Percentiles rank a stretch among this genome's conserved stretches.
Conservation (phyloP, 2,329 filamentous ascomycete genomes). For the Hymenotorrendiella dingleyae region DNA sequence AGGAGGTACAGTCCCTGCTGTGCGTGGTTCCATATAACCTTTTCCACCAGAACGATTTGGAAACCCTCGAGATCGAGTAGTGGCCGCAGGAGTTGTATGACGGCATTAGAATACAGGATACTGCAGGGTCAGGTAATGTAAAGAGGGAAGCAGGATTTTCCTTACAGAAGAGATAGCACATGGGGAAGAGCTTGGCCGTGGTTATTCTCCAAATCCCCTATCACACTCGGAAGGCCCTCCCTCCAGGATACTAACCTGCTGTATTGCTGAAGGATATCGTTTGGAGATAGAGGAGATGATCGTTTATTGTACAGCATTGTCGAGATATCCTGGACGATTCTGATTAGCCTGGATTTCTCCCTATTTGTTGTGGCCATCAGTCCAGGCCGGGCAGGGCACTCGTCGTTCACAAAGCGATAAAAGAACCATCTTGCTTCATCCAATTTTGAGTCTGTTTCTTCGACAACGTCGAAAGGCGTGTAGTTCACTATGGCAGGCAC, state of each 20-base stretch:
- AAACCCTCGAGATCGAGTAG: constrained; percentile 26
- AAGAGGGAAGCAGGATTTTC: background rate
- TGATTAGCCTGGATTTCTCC: constrained; percentile 27
- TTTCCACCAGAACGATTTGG: constrained; percentile 20
- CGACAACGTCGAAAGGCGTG: constrained; percentile 7
- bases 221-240: constrained; percentile 20
- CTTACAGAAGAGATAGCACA: constrained; percentile 31
- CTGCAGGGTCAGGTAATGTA: constrained; percentile 20
- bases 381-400: constrained; percentile 18
- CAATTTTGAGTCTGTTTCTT: constrained; percentile 12
- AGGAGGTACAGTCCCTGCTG: constrained; percentile 30
- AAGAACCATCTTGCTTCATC: constrained; percentile 24
- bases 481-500: constrained; percentile 13
- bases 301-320: constrained; percentile 22
- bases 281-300: constrained; percentile 15
- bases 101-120: constrained; percentile 27
- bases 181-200: constrained; percentile 26
- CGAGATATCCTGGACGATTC: constrained; percentile 24
- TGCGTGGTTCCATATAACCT: constrained; percentile 27
- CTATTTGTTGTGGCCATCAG: constrained; percentile 27
- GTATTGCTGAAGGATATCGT: constrained; percentile 25
- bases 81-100: constrained; percentile 29
- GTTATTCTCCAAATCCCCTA: constrained; percentile 20
- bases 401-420: constrained; percentile 20
- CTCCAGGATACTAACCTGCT: constrained; percentile 26